Percentiles rank a stretch among this genome's conserved stretches.
Evolutionary conservation across 2,329 filamentous ascomycete genomes (phyloP).

Genomic region (Neonectria magnoliae): DNA sequence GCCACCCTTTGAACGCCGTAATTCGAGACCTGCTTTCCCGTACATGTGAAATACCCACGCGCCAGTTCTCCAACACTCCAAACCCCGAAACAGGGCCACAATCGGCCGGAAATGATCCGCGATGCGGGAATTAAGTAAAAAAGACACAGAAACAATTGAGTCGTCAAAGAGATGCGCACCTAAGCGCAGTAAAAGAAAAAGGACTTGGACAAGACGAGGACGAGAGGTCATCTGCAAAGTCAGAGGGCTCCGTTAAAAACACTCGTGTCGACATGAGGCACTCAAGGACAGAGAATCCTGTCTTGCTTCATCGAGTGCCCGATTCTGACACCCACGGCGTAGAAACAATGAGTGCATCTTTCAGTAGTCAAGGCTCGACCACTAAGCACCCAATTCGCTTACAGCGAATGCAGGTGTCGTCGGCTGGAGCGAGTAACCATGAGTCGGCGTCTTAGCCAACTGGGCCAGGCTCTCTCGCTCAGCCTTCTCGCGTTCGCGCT

Average conservation of each 20-base stretch:
- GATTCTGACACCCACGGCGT: background rate
- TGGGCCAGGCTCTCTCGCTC: conserved; percentile 69
- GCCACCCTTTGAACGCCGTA: conserved; percentile 29
- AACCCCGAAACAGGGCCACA: conserved; percentile 28
- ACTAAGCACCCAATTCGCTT: conserved; percentile 49
- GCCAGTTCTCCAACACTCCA: conserved; percentile 37
- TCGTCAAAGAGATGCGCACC: conserved; percentile 1
- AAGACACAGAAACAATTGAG: conserved; percentile 19
- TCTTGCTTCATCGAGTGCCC: background rate
- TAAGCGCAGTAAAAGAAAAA: background rate
- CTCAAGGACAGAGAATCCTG: background rate
- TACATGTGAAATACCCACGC: conserved; percentile 32
- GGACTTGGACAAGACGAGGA: background rate
- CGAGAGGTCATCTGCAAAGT: background rate
- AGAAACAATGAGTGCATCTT: background rate
- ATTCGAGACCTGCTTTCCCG: conserved; percentile 15
- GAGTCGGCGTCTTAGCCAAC: conserved; percentile 51
- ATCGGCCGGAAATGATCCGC: conserved; percentile 30
- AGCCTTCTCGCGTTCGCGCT: conserved; percentile 83
- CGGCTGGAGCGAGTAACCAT: conserved; percentile 51
- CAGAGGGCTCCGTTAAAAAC: background rate
- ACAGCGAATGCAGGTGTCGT: conserved; percentile 51
- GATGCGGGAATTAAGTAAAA: conserved; percentile 27
- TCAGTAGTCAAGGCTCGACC: background rate
- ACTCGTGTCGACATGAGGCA: background rate